These are phyloP conservation scores for Eimeria necatrix DNA, from an alignment of 169 alveolate species.

Conservation along the genomic window DNA sequence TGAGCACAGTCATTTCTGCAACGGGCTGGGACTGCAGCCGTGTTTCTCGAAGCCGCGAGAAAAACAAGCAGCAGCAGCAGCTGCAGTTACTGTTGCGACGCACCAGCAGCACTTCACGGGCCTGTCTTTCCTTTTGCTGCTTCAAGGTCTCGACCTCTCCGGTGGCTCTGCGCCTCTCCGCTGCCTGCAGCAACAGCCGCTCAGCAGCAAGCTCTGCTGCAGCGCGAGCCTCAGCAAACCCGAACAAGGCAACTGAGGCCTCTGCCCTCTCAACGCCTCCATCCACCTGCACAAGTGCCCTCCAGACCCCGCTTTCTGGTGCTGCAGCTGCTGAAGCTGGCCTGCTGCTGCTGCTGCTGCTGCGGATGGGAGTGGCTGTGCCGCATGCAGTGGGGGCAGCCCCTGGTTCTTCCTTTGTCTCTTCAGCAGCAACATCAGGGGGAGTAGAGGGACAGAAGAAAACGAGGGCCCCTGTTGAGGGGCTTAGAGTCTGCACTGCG, in stretches of 20 bases:
- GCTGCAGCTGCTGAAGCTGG: neutral
- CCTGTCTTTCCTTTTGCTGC: neutral
- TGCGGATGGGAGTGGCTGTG: neutral
- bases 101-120: neutral
- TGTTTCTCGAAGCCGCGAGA: too few species aligned
- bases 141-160: neutral
- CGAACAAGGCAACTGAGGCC: neutral
- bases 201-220: neutral
- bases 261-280: neutral
- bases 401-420: neutral
- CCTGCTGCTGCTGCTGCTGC: neutral
- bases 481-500: neutral
- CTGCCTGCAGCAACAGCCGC: slow-evolving; percentile 8
- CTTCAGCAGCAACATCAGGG: neutral
- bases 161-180: neutral
- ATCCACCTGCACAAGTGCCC: neutral
- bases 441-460: neutral
- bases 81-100: neutral
- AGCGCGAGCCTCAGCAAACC: neutral
- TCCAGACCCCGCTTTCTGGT: neutral
- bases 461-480: neutral
- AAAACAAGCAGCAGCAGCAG: neutral
- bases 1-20: too few species aligned
- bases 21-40: too few species aligned
- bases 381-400: neutral